A percentile compares a stretch with the other conserved stretches of the same genome.
Evolutionary conservation across 495 filamentous ascomycete species (phyloP).

Genomic region (Cudoniella acicularis): DNA sequence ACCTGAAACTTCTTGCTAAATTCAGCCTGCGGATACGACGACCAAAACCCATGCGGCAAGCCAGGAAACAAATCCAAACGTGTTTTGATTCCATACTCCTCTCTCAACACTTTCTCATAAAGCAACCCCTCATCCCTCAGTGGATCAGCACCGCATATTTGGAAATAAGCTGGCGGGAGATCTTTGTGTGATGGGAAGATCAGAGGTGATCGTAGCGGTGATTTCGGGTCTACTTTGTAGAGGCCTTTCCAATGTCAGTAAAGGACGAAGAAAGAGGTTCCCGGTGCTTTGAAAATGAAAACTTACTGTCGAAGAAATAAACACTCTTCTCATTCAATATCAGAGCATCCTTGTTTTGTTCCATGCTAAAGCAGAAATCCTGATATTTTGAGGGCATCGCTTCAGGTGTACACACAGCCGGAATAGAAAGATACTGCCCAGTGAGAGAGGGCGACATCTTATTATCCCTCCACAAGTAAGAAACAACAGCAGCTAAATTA

Average conservation of each 20-base stretch:
- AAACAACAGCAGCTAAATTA: conserved; percentile 39
- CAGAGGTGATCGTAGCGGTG: conserved; percentile 14
- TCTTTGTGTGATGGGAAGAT: conserved; percentile 21
- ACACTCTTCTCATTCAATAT: conserved; percentile 10
- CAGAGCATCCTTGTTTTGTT: conserved; percentile 36
- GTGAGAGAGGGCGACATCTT: conserved; percentile 41
- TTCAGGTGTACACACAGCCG: conserved; percentile 29
- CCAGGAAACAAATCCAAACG: conserved; percentile 37
- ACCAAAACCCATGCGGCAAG: conserved; percentile 43
- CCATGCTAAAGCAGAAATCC: conserved; percentile 30
- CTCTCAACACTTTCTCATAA: conserved; percentile 36
- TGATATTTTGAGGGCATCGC: conserved; percentile 27
- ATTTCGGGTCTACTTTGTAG: conserved; percentile 19
- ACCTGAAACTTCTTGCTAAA: conserved; percentile 9
- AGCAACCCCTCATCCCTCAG: conserved; percentile 39
- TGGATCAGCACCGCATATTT: conserved; percentile 37
- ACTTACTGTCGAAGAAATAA: conserved; percentile 13
- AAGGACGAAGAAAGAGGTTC: too few species aligned
- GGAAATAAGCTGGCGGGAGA: conserved; percentile 34
- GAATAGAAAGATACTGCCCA: conserved; percentile 40
- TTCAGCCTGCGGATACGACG: conserved; percentile 20
- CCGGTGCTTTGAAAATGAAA: not conserved
- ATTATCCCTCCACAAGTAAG: conserved; percentile 39
- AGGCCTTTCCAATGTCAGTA: conserved; percentile 8
- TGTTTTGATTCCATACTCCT: conserved; percentile 32